Evolutionary conservation across 1,284 basidiomycete species (phyloP).

Genomic region (Puccinia polysora): DNA sequence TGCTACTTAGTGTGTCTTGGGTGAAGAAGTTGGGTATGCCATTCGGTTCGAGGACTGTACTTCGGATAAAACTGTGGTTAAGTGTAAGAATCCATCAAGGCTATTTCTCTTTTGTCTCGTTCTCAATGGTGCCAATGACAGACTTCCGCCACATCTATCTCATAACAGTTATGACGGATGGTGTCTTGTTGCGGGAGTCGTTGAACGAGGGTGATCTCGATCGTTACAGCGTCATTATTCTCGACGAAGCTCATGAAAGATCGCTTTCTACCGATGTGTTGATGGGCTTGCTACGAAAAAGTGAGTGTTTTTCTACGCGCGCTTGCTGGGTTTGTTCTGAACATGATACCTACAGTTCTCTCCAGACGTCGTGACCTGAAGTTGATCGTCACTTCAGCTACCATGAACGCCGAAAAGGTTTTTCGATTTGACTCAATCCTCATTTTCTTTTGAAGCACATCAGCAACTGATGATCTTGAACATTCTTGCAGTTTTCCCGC

Average conservation of each 20-base stretch:
- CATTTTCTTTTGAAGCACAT: neutral
- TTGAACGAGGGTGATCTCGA: constrained; percentile 93
- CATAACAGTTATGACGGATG: constrained; percentile 73
- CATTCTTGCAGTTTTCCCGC: constrained; percentile 67
- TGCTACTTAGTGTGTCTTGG: constrained; percentile 66
- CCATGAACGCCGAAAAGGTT: constrained; percentile 97
- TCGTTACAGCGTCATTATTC: constrained; percentile 87
- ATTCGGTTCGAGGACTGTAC: constrained; percentile 98
- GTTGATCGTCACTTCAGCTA: constrained; percentile 95
- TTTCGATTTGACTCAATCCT: constrained; percentile 29
- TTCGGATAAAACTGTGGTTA: constrained; percentile 83
- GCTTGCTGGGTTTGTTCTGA: constrained; percentile 3
- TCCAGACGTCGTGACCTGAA: constrained; percentile 85
- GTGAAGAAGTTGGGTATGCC: constrained; percentile 83
- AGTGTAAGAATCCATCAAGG: constrained; percentile 60
- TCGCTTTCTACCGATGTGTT: constrained; percentile 92
- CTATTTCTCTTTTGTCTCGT: neutral
- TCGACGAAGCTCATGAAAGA: constrained; percentile 95
- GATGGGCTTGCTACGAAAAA: constrained; percentile 90
- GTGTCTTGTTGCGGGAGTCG: constrained; percentile 89
- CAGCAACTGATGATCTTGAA: neutral
- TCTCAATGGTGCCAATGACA: too few relatives aligned
- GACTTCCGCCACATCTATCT: too few relatives aligned
- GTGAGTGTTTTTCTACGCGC: constrained; percentile 57
- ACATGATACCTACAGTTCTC: constrained; percentile 61